phyloP scores from a whole-genome alignment of 176 grass and related monocot species.

The Oryza longistaminata region DNA sequence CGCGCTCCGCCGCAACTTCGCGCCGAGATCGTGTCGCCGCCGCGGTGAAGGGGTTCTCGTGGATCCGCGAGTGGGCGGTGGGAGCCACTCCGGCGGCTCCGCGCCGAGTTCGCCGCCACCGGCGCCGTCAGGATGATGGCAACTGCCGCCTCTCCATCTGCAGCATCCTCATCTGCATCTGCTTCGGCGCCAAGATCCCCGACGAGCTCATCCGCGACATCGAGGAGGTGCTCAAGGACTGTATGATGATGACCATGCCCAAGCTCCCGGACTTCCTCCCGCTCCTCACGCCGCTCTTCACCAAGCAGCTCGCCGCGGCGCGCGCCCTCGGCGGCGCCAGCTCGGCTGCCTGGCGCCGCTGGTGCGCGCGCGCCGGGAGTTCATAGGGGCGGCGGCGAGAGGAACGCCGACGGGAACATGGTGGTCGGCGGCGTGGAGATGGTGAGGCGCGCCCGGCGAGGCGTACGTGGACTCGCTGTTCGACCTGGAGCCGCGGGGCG shows the following conservation, averaged over 20 bases:
- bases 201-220: conserved; percentile 70
- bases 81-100: conserved; percentile 70
- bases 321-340: conserved; percentile 61
- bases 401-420: conserved; percentile 14
- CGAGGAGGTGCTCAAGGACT: conserved; percentile 97
- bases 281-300: conserved; percentile 73
- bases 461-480: conserved; percentile 96
- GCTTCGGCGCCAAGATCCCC: conserved; percentile 87
- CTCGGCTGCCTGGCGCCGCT: conserved; percentile 72
- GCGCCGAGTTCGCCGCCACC: conserved; percentile 41
- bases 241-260: conserved; percentile 83
- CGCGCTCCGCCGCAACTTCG: conserved; percentile 86
- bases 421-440: conserved; percentile 52
- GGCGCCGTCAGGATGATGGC: conserved; percentile 60
- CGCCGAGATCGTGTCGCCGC: conserved; percentile 73
- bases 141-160: conserved; percentile 88
- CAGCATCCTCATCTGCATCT: conserved; percentile 98
- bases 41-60: conserved; percentile 74
- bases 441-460: conserved; percentile 78
- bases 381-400: conserved; percentile 51
- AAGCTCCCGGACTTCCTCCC: conserved; percentile 95
- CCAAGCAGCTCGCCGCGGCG: conserved; percentile 58
- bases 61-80: conserved; percentile 97
- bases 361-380: conserved; percentile 62
- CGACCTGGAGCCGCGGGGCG: conserved; percentile 70